Evolutionary conservation across 345 rosid species (phyloP).

Genomic region (Euphorbia tirucalli): DNA sequence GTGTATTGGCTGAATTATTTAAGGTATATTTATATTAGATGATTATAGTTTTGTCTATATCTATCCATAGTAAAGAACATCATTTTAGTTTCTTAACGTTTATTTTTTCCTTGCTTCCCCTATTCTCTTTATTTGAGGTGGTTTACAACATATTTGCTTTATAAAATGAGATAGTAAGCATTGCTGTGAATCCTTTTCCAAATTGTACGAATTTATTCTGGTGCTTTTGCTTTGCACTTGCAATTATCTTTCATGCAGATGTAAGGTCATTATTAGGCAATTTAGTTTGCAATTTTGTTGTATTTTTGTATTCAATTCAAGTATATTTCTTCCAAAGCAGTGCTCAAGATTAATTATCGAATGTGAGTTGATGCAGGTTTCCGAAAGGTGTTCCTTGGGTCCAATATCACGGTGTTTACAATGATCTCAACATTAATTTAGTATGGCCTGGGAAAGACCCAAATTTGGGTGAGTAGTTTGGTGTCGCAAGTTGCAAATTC

Average conservation of each 20-base stretch:
- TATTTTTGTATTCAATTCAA: neutral
- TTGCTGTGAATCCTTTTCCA: neutral
- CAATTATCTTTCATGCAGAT: neutral
- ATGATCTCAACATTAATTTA: constrained; percentile 55
- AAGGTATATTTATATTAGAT: neutral
- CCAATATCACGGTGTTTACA: constrained; percentile 66
- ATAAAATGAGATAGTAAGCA: neutral
- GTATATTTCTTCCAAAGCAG: neutral
- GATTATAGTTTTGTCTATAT: neutral
- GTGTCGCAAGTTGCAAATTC: neutral
- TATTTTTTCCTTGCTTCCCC: neutral
- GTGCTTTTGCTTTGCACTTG: neutral
- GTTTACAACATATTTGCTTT: neutral
- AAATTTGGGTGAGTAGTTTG: constrained; percentile 35
- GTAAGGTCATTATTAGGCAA: neutral
- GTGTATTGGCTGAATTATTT: neutral
- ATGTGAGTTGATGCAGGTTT: constrained; percentile 46
- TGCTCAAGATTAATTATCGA: constrained; percentile 3
- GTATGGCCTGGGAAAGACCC: constrained; percentile 84
- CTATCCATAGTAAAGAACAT: neutral
- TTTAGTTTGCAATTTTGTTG: neutral
- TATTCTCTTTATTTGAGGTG: neutral
- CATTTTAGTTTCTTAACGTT: neutral
- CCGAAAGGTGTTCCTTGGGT: constrained; percentile 86
- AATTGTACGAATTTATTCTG: neutral